These are phyloP conservation scores for Diaporthe ampelina DNA, from an alignment of 2,329 filamentous ascomycete genomes.

Conservation along the genomic window DNA sequence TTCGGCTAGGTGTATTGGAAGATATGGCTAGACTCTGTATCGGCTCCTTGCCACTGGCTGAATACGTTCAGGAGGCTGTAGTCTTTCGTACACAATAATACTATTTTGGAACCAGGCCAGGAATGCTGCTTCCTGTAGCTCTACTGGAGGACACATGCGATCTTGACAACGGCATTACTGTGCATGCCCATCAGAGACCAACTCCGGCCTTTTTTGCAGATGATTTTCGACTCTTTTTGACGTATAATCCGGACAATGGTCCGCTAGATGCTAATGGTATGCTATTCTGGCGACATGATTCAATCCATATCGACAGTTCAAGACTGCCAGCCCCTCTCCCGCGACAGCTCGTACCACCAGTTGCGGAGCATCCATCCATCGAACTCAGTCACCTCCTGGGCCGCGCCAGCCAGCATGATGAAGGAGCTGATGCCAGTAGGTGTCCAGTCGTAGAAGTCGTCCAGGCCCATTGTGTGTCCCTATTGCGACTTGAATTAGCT, in stretches of 20 bases:
- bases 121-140: too few species aligned
- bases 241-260: too few species aligned
- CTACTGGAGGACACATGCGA: too few species aligned
- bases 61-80: too few species aligned
- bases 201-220: too few species aligned
- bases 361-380: constrained; percentile 64
- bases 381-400: constrained; percentile 60
- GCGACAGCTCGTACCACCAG: constrained; percentile 54
- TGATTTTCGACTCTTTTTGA: too few species aligned
- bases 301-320: not conserved
- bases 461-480: constrained; percentile 2
- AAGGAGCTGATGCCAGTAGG: not conserved
- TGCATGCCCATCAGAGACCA: too few species aligned
- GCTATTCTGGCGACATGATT: not conserved
- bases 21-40: not conserved
- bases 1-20: not conserved
- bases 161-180: too few species aligned
- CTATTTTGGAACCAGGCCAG: too few species aligned
- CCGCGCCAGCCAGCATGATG: constrained; percentile 58
- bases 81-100: too few species aligned
- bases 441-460: constrained; percentile 26
- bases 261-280: not conserved
- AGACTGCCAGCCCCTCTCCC: constrained; percentile 11
- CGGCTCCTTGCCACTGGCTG: too few species aligned
- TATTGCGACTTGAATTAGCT: not conserved